Percentiles rank a stretch among this genome's conserved stretches.
These are phyloP conservation scores for Talaromyces rugulosus DNA, from an alignment of 2,329 filamentous ascomycete species.

Conservation along the genomic window DNA sequence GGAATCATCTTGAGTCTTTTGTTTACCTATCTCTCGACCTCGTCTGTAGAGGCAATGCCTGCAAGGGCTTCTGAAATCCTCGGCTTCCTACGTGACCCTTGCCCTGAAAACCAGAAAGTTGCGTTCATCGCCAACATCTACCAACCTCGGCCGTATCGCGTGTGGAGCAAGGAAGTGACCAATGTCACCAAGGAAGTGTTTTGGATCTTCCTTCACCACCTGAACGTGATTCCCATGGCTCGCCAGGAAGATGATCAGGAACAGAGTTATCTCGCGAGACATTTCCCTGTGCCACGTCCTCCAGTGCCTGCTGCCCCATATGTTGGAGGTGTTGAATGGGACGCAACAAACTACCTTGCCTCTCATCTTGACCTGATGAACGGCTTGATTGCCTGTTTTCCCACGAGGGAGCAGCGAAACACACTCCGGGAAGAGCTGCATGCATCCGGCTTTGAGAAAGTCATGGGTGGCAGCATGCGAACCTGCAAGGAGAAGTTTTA, in stretches of 20 bases:
- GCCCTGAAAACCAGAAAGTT: constrained; percentile 69
- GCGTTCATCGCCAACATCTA: constrained; percentile 89
- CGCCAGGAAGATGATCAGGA: constrained; percentile 27
- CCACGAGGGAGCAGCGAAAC: constrained; percentile 68
- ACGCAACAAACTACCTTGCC: constrained; percentile 93
- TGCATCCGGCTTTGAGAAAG: constrained; percentile 85
- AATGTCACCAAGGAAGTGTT: constrained; percentile 98
- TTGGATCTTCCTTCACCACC: constrained; percentile 95
- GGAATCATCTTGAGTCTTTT: constrained; percentile 84
- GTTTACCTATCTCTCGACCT: constrained; percentile 78
- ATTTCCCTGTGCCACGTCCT: constrained; percentile 80
- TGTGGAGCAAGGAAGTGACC: constrained; percentile 89
- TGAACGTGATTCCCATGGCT: constrained; percentile 70
- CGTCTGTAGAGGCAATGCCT: constrained; percentile 58
- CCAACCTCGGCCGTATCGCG: constrained; percentile 77
- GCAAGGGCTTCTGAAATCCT: constrained; percentile 70
- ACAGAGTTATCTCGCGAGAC: constrained; percentile 45
- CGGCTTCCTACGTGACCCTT: constrained; percentile 73
- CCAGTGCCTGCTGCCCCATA: constrained; percentile 93
- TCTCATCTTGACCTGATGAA: constrained; percentile 91
- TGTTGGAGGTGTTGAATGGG: constrained; percentile 96
- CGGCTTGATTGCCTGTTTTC: constrained; percentile 77
- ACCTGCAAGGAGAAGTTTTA: constrained; percentile 99
- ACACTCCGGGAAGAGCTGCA: constrained; percentile 69
- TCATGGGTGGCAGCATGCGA: constrained; percentile 76